A percentile compares a stretch with the other conserved stretches of the same genome.
Evolutionary conservation across 345 rosid genomes (phyloP).

Genomic region (Brassica cretica): DNA sequence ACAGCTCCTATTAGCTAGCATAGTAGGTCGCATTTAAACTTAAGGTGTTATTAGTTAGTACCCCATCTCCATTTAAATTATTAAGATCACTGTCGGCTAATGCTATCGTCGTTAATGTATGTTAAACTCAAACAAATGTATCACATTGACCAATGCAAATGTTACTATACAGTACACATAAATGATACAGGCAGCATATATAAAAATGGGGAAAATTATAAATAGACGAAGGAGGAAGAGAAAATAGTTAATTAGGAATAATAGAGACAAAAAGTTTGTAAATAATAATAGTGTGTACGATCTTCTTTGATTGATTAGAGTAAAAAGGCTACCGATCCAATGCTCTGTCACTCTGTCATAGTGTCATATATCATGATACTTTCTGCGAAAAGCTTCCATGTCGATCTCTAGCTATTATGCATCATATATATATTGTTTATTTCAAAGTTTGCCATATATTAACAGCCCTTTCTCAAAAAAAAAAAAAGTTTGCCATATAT

Average conservation of each 20-base stretch:
- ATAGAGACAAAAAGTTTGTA: background rate
- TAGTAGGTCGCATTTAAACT: too few species aligned
- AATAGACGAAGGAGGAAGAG: background rate
- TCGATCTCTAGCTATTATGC: constrained; percentile 19
- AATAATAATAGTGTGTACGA: constrained; percentile 16
- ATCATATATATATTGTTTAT: background rate
- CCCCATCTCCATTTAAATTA: background rate
- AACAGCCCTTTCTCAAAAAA: background rate
- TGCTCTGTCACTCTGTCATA: constrained; percentile 30
- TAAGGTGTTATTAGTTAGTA: background rate
- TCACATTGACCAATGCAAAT: too few species aligned
- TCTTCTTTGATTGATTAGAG: constrained; percentile 23
- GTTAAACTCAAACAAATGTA: background rate
- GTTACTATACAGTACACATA: too few species aligned
- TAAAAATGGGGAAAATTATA: background rate
- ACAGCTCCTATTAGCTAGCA: too few species aligned
- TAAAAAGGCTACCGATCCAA: constrained; percentile 42
- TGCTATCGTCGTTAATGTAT: background rate
- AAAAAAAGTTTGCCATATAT: background rate
- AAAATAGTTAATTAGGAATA: background rate
- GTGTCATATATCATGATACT: constrained; percentile 27
- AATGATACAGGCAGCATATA: background rate
- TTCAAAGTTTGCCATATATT: background rate
- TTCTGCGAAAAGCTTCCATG: constrained; percentile 41
- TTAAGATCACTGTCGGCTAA: background rate